Conservation (phyloP, 1,284 basidiomycete species). For the Microbotryum scabiosae region DNA sequence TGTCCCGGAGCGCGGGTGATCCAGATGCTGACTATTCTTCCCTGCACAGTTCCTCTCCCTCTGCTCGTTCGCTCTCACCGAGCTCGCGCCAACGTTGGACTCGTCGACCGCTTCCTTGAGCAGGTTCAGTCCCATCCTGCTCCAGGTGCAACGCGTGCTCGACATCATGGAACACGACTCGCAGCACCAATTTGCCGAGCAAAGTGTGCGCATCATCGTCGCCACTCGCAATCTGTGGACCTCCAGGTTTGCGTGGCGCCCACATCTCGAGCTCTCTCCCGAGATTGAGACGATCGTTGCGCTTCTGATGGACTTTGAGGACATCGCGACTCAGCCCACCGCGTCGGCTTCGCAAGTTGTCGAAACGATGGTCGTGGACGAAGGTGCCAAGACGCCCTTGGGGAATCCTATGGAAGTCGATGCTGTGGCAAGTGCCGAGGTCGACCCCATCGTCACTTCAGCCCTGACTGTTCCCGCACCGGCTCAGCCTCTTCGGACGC, state of each 20-base stretch:
- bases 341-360: not conserved
- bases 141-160: not conserved
- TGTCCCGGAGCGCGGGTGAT: not conserved
- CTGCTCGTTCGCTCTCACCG: not conserved
- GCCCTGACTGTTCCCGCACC: no score
- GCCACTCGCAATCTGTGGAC: not conserved
- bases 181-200: not conserved
- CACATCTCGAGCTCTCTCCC: not conserved
- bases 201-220: not conserved
- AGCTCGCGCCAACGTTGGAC: not conserved
- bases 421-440: no score
- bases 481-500: no score
- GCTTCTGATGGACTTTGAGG: not conserved
- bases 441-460: no score
- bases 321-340: not conserved
- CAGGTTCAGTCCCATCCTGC: not conserved
- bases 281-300: not conserved
- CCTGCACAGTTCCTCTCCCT: not conserved
- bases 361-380: no score
- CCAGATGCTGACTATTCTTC: not conserved
- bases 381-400: no score
- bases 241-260: not conserved
- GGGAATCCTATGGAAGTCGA: no score
- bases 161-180: not conserved
- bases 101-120: not conserved